Evolutionary conservation across 2,329 filamentous ascomycete genomes (phyloP), one percentile per base, ranked within the genome.

Genomic region (Fusarium floridanum): DNA sequence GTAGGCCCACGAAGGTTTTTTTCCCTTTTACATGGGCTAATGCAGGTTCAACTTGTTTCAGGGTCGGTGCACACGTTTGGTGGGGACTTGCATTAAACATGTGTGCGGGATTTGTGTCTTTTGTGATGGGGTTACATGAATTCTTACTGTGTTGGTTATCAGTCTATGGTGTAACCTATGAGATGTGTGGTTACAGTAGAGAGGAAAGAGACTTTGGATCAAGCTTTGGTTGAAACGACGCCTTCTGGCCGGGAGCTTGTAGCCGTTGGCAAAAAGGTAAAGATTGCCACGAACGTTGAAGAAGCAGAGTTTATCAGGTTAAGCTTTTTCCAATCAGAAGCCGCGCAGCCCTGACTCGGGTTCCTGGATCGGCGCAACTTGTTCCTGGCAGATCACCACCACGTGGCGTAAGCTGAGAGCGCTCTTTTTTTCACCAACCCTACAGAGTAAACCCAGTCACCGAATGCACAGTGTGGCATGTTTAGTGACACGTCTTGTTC

Each of bases 21-120:
- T 24, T 12, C 6, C 6, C 12, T 20, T 6, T 6, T 37, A 14
- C 20, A 50, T 57, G 24, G 53, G 48, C 73, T 77, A 77, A 77
- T 76, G 76, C 75, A 77, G 61, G 67, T 68, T 39, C 71, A 64
- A 12, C 60, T 68, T 76, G 74, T 77, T 78, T 77, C 74, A 77
- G 61, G 50, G 63, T 70, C 66, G 66, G 66, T 70, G 66, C 48
- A 60, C 55, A n/a, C 32, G 64, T 53, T 59, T 64, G 34, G 64
- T 53, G 27, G 70, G 43, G 59, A 14, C 32, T 34, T 36, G 55
- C 32, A 53, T 53, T 57, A 32, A 59, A n/a, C 22, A 27, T 24
- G 24, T 59, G 63, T 67, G 72, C 65, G 69, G 74, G 50, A 75
- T 66, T 72, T 66, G 69, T 53, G 48, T 32, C 24, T 29, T 32